Conservation (phyloP, 2,329 filamentous ascomycete genomes). For the Trichoderma sp. region DNA sequence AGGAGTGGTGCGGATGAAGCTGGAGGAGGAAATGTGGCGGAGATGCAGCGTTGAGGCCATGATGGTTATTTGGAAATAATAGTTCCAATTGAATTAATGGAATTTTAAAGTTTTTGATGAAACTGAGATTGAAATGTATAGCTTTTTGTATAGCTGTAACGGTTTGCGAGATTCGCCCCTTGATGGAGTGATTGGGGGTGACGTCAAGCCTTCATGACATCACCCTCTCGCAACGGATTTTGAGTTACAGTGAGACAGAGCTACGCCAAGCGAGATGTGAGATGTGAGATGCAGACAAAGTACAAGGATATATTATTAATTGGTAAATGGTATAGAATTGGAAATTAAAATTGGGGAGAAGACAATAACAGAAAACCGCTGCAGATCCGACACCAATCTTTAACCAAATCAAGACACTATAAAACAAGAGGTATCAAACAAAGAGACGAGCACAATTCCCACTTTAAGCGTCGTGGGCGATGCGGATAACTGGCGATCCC, state of each 20-base stretch:
- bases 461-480: constrained; percentile 13
- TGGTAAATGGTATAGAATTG: not conserved
- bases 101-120: not conserved
- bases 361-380: not conserved
- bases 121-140: not conserved
- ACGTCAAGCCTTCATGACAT: constrained; percentile 24
- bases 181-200: constrained; percentile 1
- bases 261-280: not conserved
- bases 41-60: constrained; percentile 13
- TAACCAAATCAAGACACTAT: not conserved
- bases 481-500: constrained; percentile 41
- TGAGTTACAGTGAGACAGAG: not conserved
- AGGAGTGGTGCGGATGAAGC: constrained; percentile 1
- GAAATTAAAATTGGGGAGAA: not conserved
- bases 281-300: not conserved
- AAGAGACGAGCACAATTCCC: not conserved
- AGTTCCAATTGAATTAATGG: not conserved
- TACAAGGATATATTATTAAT: not conserved
- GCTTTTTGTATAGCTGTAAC: not conserved
- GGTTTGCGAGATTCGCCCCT: not conserved
- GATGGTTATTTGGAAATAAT: not conserved
- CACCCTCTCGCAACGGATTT: constrained; percentile 26
- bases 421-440: not conserved
- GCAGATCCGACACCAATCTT: not conserved
- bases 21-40: not conserved